These are phyloP conservation scores for Aspergillus japonicus DNA, from an alignment of 2,329 filamentous ascomycete species.

Conservation along the genomic window DNA sequence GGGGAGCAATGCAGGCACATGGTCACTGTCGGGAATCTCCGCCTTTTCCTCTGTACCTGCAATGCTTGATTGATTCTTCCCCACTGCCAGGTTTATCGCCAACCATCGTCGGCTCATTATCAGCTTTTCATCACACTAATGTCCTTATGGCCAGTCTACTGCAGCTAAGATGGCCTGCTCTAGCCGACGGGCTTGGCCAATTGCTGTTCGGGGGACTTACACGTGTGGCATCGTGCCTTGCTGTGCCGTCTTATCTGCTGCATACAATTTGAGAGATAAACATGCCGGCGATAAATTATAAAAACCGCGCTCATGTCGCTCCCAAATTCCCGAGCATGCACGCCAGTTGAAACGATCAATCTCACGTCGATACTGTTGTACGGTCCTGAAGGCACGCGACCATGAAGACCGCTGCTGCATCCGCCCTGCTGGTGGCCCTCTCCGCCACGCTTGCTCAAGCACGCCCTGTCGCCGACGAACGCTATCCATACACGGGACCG, in stretches of 20 bases:
- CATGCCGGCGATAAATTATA: background rate
- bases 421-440: conserved; percentile 23
- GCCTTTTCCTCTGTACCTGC: background rate
- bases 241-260: background rate
- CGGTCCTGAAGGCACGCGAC: background rate
- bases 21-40: background rate
- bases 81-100: background rate
- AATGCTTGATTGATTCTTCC: background rate
- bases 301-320: background rate
- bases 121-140: background rate
- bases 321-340: background rate
- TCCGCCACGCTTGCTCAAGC: conserved; percentile 21
- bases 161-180: background rate
- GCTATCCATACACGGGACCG: conserved; percentile 51
- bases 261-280: background rate
- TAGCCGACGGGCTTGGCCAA: conserved; percentile 32
- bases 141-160: background rate
- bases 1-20: background rate
- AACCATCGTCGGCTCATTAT: background rate
- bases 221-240: conserved; percentile 6
- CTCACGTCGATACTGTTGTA: background rate
- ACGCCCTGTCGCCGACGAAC: conserved; percentile 41
- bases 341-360: background rate
- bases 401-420: conserved; percentile 25
- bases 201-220: conserved; percentile 5